A percentile compares a stretch with the other conserved stretches of the same genome.
phyloP scores from a whole-genome alignment of 495 filamentous ascomycete species.

The Glonium stellatum region DNA sequence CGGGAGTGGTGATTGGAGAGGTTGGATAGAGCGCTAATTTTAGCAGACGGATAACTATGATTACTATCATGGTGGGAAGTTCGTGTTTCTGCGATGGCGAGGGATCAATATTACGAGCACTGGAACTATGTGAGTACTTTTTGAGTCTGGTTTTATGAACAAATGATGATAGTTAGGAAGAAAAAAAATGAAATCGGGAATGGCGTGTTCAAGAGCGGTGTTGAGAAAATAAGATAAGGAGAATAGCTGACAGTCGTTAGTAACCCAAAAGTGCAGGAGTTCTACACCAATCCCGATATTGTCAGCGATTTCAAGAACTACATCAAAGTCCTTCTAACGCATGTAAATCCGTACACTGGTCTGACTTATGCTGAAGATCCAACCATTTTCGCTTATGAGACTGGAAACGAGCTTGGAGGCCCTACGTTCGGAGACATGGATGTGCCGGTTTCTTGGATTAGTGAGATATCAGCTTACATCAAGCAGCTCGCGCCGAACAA shows the following conservation, averaged over 20 bases:
- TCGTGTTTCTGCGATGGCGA: constrained; percentile 47
- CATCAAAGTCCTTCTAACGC: constrained; percentile 44
- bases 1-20: constrained; percentile 34
- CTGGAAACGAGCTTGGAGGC: constrained; percentile 50
- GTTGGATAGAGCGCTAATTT: not conserved
- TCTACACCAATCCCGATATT: constrained; percentile 47
- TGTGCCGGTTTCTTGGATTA: constrained; percentile 44
- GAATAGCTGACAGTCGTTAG: not conserved
- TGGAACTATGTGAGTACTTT: constrained; percentile 3
- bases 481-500: constrained; percentile 47
- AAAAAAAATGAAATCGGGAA: not conserved
- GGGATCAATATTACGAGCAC: constrained; percentile 42
- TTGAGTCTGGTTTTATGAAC: not conserved
- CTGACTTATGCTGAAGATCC: constrained; percentile 50
- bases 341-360: constrained; percentile 49
- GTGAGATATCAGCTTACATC: constrained; percentile 43
- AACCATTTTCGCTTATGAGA: constrained; percentile 51
- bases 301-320: constrained; percentile 47
- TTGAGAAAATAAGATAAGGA: not conserved
- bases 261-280: constrained; percentile 43
- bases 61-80: constrained; percentile 55
- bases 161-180: not conserved
- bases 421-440: constrained; percentile 45
- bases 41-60: constrained; percentile 32
- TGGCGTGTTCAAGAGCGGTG: not conserved